Evolutionary conservation across 225 moss, liverwort and hornwort genomes (phyloP).

Genomic region (Lunularia cruciata): DNA sequence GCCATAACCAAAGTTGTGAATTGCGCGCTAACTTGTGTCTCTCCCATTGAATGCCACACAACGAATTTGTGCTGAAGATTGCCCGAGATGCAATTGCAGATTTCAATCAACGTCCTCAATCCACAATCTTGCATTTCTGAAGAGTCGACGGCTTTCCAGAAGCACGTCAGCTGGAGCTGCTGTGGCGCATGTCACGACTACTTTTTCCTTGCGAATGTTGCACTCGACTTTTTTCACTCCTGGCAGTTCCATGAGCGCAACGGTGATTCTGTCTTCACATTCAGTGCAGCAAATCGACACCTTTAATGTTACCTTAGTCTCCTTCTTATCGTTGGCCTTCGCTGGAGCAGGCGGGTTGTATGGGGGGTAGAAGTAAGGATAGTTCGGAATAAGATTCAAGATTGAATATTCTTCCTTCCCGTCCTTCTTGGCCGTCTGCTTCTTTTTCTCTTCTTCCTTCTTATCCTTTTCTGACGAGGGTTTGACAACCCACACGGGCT

Average conservation of each 20-base stretch:
- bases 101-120: constrained; percentile 20
- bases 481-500: constrained; percentile 37
- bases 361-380: constrained; percentile 32
- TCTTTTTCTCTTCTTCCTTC: background rate
- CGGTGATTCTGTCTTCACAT: constrained; percentile 23
- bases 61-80: too few relatives aligned
- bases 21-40: too few relatives aligned
- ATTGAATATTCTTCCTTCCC: constrained; percentile 24
- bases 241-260: constrained; percentile 7
- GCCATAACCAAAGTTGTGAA: too few relatives aligned
- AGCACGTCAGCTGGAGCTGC: constrained; percentile 29
- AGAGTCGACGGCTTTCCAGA: constrained; percentile 10
- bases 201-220: constrained; percentile 25
- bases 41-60: too few relatives aligned
- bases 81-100: too few relatives aligned
- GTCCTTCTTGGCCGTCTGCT: background rate
- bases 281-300: constrained; percentile 38
- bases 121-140: constrained; percentile 36
- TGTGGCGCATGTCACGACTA: constrained; percentile 26
- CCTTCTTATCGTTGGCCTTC: constrained; percentile 5
- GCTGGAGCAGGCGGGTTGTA: background rate
- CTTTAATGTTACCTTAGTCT: constrained; percentile 25
- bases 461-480: constrained; percentile 6
- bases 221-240: constrained; percentile 36
- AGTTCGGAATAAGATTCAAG: constrained; percentile 16